A percentile compares a stretch with the other conserved stretches of the same genome.
phyloP scores from a whole-genome alignment of 148 eudicot genomes.

The Oxyria digyna region DNA sequence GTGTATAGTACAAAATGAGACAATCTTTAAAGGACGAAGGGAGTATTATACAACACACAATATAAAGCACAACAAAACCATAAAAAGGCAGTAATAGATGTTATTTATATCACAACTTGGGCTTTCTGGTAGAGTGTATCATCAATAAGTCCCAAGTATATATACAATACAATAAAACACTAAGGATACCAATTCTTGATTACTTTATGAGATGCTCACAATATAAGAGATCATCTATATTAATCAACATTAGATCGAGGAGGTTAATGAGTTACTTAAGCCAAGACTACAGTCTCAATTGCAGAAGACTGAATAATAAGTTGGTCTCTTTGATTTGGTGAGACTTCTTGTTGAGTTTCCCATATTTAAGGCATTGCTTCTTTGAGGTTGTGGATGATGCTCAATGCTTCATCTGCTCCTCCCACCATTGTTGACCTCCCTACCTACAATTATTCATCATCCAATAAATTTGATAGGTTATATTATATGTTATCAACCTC shows the following conservation, averaged over 20 bases:
- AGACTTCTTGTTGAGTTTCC: slow-evolving; percentile 35
- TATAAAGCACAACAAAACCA: neutral
- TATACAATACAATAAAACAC: neutral
- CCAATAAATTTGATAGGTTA: neutral
- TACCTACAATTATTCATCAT: slow-evolving; percentile 28
- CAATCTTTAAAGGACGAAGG: too few relatives aligned
- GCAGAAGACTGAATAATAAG: slow-evolving; percentile 21
- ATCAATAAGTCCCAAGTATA: too few relatives aligned
- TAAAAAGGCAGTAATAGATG: neutral
- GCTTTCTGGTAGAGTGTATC: neutral
- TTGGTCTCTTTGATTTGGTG: slow-evolving; percentile 4
- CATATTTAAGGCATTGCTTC: slow-evolving; percentile 81
- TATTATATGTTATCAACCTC: too few relatives aligned
- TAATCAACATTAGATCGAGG: too few relatives aligned
- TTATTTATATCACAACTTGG: neutral
- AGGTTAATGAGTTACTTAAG: slow-evolving; percentile 12
- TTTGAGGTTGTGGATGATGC: slow-evolving; percentile 80
- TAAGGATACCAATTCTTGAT: neutral
- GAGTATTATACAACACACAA: too few relatives aligned
- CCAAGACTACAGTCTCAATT: slow-evolving; percentile 23
- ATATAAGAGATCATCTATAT: neutral
- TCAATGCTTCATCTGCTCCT: slow-evolving; percentile 77
- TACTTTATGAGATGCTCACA: neutral
- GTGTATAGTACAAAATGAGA: too few relatives aligned
- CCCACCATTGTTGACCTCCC: slow-evolving; percentile 55